These are phyloP conservation scores for Acephala macrosclerotiorum DNA, from an alignment of 2,329 filamentous ascomycete genomes.

Conservation along the genomic window DNA sequence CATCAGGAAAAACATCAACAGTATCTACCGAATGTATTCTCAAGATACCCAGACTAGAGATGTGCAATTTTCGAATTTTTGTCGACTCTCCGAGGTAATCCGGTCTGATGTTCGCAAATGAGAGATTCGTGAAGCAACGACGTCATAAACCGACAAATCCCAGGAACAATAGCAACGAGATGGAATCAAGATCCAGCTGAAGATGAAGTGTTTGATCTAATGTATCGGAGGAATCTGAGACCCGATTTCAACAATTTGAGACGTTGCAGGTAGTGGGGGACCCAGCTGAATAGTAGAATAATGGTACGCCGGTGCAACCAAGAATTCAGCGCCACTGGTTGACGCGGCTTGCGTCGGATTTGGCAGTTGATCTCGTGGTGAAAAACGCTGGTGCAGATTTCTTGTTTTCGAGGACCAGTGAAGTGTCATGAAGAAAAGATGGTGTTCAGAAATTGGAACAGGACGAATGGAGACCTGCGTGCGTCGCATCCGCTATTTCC, in stretches of 20 bases:
- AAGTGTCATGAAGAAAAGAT: neutral
- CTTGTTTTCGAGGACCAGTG: neutral
- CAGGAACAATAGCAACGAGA: slow-evolving; percentile 4
- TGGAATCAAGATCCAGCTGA: neutral
- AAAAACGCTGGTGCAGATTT: neutral
- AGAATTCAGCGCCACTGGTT: slow-evolving; percentile 4
- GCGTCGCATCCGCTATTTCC: neutral
- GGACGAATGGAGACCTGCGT: neutral
- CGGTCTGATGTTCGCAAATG: neutral
- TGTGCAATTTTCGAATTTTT: neutral
- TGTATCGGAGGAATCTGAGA: neutral
- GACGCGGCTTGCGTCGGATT: neutral
- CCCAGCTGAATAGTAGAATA: neutral
- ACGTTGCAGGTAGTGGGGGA: slow-evolving; percentile 1
- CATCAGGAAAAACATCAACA: neutral
- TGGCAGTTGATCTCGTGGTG: slow-evolving; percentile 6
- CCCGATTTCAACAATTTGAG: neutral
- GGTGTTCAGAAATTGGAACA: neutral
- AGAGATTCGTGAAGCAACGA: slow-evolving; percentile 9
- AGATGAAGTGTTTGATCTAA: neutral
- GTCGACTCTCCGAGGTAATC: neutral
- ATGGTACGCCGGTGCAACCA: neutral
- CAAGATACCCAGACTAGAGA: neutral
- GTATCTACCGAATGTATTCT: neutral
- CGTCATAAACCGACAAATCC: slow-evolving; percentile 13